Conservation (phyloP, 2,329 filamentous ascomycete species). For the Fusarium falciforme region DNA sequence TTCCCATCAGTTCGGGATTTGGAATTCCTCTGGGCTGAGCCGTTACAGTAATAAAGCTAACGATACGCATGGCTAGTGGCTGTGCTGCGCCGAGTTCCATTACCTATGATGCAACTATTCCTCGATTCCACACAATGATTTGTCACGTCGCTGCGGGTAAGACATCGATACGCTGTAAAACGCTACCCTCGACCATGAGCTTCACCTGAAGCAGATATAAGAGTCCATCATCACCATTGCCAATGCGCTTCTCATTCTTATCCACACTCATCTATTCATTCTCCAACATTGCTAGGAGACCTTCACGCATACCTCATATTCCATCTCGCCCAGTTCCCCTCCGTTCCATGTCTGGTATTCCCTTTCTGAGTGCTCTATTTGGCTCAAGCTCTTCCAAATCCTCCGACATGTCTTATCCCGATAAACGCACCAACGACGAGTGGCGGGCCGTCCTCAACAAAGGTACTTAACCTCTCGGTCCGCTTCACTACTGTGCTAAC, state of each 20-base stretch:
- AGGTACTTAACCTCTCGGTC: constrained; percentile 47
- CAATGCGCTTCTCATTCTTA: constrained; percentile 64
- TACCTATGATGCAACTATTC: constrained; percentile 1
- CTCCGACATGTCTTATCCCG: constrained; percentile 78
- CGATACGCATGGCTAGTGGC: background rate
- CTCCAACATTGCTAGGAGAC: constrained; percentile 56
- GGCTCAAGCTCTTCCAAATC: constrained; percentile 66
- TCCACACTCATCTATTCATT: constrained; percentile 61
- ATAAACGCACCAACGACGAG: constrained; percentile 83
- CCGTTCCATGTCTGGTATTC: constrained; percentile 79
- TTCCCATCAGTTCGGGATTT: background rate
- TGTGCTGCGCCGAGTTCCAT: background rate
- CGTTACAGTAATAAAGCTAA: background rate
- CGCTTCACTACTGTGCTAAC: constrained; percentile 12
- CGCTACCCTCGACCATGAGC: background rate
- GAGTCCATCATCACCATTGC: background rate
- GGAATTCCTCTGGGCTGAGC: background rate
- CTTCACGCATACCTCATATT: constrained; percentile 38
- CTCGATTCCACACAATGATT: constrained; percentile 30
- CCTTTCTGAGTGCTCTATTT: constrained; percentile 83
- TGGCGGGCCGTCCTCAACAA: constrained; percentile 87
- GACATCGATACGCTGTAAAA: background rate
- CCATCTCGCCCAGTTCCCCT: constrained; percentile 43
- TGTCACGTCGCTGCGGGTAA: constrained; percentile 26
- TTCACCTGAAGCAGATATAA: constrained; percentile 23